Percentiles rank a stretch among this genome's conserved stretches.
phyloP scores from a whole-genome alignment of 2,329 filamentous ascomycete species.

The Fusarium nygamai region DNA sequence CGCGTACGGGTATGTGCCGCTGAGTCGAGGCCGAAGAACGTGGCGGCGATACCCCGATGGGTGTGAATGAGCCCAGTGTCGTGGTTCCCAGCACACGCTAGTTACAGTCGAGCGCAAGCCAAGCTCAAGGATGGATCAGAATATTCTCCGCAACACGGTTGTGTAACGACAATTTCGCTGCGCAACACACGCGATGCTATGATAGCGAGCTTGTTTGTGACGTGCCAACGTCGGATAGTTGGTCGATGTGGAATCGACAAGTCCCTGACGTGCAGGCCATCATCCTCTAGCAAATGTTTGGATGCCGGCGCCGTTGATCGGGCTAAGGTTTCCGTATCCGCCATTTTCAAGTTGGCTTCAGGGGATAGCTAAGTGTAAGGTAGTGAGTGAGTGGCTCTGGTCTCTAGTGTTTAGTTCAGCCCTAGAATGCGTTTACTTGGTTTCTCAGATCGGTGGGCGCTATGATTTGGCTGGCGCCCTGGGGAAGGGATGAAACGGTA shows the following conservation, averaged over 20 bases:
- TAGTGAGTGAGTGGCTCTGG: neutral
- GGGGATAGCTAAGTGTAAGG: conserved; percentile 25
- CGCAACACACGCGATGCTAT: conserved; percentile 40
- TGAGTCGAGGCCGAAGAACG: conserved; percentile 41
- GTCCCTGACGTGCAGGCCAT: conserved; percentile 41
- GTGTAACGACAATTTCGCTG: conserved; percentile 43
- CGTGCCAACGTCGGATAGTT: conserved; percentile 29
- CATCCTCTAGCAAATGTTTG: conserved; percentile 26
- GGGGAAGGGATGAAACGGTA: conserved; percentile 34
- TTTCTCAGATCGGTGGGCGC: conserved; percentile 33
- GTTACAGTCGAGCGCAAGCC: conserved; percentile 45
- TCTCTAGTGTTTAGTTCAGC: conserved; percentile 34
- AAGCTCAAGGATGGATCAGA: conserved; percentile 43
- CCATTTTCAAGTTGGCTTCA: conserved; percentile 30
- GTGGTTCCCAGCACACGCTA: conserved; percentile 47
- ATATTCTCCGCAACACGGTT: conserved; percentile 46
- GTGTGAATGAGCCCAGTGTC: conserved; percentile 44
- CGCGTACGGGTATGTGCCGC: neutral
- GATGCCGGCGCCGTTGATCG: conserved; percentile 37
- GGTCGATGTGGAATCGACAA: conserved; percentile 34
- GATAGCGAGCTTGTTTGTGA: conserved; percentile 36
- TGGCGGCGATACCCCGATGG: conserved; percentile 43
- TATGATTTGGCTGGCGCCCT: conserved; percentile 37
- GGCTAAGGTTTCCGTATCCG: conserved; percentile 32
- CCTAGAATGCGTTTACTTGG: conserved; percentile 40